Base-by-base conservation (phyloP, 768 basidiomycete genomes). In the Macrolepiota albuminosa region DNA sequence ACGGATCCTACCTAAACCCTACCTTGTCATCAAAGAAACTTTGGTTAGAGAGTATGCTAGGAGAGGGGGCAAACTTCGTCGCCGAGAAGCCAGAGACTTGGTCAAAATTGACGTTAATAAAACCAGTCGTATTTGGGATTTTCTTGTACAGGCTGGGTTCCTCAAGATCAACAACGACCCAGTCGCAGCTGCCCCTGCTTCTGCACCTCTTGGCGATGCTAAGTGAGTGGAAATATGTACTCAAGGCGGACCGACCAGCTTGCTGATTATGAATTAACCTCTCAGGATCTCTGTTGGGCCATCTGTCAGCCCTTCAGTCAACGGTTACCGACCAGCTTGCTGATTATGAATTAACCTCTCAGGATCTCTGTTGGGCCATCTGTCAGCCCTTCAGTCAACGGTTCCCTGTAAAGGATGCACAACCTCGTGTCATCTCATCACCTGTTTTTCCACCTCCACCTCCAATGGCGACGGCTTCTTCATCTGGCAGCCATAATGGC, bases 21-120 rank as follows among this genome's bases (percentile, higher is more conserved):
- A 97, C 71, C 85, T 99, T 54, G 85, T 91, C 61, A 91, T 98
- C 75, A 99, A 99, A 71, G 94, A 97, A 72, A 93, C 90, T 5
- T 84, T 97, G 45, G 87, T 99, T 34, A 85, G 94, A 36, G 96
- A 98, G 76, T 97, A 93, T 66, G 93, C 92, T 1, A 82, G 93
- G 31, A 80, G 94, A 57, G 89, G 91, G 24, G 95, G 95, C 11
- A 90, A 91, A 70, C 80, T 98, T 47, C 89, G 91, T 52, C 83
- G 91, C 34, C 81, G 94, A 56, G 94, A 97, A 71, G 93, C 94
- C 11, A 83, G 91, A 54, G 92, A 93, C 71, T 78, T 96, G 61
- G 87, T 95, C 65, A 94, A 93, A 73, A 92, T 97, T 62, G 94
- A 95, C 70, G 91, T 93, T 62, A 92, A 93, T 72, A 96, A 97